phyloP scores from a whole-genome alignment of 2,329 filamentous ascomycete genomes.

The Zasmidium angulare region DNA sequence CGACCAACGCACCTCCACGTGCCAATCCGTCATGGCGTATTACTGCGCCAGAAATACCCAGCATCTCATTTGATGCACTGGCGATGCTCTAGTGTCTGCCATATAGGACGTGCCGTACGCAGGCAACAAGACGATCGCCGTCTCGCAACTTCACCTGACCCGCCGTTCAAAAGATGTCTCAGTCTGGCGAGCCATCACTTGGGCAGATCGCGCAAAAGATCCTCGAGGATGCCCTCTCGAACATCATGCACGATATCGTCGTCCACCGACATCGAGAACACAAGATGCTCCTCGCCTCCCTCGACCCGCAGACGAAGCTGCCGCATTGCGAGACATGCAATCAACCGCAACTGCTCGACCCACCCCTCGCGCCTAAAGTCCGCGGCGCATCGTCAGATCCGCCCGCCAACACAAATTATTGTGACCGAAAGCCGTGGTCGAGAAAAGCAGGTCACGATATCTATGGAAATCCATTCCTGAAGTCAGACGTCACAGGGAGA shows the following conservation, averaged over 20 bases:
- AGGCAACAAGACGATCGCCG: too few species aligned
- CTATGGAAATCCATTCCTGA: constrained; percentile 78
- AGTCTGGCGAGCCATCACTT: constrained; percentile 12
- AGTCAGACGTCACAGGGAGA: constrained; percentile 57
- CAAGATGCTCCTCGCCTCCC: constrained; percentile 72
- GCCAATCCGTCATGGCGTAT: neutral
- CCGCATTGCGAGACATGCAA: constrained; percentile 74
- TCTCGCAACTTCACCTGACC: neutral
- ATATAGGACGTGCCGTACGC: too few species aligned
- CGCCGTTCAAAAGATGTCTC: neutral
- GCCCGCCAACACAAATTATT: constrained; percentile 60
- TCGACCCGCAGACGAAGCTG: constrained; percentile 69
- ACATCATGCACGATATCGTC: constrained; percentile 72
- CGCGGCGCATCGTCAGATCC: constrained; percentile 39
- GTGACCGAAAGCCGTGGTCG: constrained; percentile 76
- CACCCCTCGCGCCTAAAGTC: constrained; percentile 55
- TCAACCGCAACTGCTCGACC: constrained; percentile 70
- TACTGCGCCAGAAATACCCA: neutral
- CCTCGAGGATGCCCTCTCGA: constrained; percentile 73
- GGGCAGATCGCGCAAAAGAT: constrained; percentile 55
- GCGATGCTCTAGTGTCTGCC: neutral
- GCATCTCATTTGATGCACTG: neutral
- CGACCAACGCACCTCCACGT: neutral
- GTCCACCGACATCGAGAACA: constrained; percentile 75
- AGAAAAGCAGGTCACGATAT: constrained; percentile 75